Evolutionary conservation across 257 asterid species (phyloP).

Genomic region (Euphrasia confusa): DNA sequence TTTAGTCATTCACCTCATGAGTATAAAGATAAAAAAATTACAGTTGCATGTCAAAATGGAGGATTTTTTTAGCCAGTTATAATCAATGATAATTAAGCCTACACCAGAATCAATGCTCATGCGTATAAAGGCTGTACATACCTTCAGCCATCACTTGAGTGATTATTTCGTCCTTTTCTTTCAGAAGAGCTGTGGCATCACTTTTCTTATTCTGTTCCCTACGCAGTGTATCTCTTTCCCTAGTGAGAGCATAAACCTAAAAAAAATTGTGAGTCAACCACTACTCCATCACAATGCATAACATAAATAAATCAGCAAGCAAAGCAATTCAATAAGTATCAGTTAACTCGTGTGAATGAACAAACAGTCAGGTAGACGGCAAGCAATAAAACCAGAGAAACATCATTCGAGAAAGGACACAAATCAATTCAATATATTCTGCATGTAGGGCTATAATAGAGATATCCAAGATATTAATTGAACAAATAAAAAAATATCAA

Average conservation of each 20-base stretch:
- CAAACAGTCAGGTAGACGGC: neutral
- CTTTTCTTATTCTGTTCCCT: conserved; percentile 82
- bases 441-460: neutral
- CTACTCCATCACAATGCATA: neutral
- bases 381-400: neutral
- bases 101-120: conserved; percentile 14
- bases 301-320: neutral
- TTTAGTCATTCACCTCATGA: conserved; percentile 1
- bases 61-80: conserved; percentile 10
- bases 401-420: neutral
- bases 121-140: conserved; percentile 23
- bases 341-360: neutral
- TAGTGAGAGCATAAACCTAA: conserved; percentile 81
- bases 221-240: conserved; percentile 87
- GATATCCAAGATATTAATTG: neutral
- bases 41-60: conserved; percentile 10
- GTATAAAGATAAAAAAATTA: conserved; percentile 4
- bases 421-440: neutral
- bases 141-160: conserved; percentile 98
- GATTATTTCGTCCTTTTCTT: conserved; percentile 94
- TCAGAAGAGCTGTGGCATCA: conserved; percentile 92
- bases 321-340: neutral
- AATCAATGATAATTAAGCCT: conserved; percentile 8
- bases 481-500: conserved; percentile 5
- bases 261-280: conserved; percentile 27